Conservation (phyloP, 441 rosid genomes). For the Syzygium syzygioides region DNA sequence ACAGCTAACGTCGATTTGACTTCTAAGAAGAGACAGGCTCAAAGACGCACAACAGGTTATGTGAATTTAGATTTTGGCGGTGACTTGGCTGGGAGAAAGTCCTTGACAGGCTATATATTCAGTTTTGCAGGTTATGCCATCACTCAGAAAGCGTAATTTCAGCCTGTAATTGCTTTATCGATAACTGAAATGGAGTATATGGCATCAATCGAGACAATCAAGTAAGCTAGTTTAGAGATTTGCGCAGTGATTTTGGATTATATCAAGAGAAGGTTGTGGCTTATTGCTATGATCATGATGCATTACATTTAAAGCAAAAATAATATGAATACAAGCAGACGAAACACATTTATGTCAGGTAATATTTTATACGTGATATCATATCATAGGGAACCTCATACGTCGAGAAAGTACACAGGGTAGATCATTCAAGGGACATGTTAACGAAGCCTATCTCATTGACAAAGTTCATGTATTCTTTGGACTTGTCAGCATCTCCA, state of each 20-base stretch:
- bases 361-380: not conserved
- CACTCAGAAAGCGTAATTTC: not conserved
- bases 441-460: not conserved
- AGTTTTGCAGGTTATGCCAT: not conserved
- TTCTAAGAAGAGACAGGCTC: fast-evolving
- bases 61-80: not conserved
- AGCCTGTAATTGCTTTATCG: no score
- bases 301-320: not conserved
- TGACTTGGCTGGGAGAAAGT: not conserved
- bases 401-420: not conserved
- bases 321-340: not conserved
- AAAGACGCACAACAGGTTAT: not conserved
- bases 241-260: not conserved
- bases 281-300: not conserved
- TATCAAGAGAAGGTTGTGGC: not conserved
- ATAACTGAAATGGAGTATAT: no score
- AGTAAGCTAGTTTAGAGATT: not conserved
- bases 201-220: not conserved
- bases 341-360: not conserved
- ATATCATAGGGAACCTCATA: not conserved
- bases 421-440: not conserved
- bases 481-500: not conserved
- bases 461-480: not conserved
- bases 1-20: not conserved
- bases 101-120: not conserved